Conservation (phyloP, 108 stramenopile species). For the Stephanodiscus minutulus region DNA sequence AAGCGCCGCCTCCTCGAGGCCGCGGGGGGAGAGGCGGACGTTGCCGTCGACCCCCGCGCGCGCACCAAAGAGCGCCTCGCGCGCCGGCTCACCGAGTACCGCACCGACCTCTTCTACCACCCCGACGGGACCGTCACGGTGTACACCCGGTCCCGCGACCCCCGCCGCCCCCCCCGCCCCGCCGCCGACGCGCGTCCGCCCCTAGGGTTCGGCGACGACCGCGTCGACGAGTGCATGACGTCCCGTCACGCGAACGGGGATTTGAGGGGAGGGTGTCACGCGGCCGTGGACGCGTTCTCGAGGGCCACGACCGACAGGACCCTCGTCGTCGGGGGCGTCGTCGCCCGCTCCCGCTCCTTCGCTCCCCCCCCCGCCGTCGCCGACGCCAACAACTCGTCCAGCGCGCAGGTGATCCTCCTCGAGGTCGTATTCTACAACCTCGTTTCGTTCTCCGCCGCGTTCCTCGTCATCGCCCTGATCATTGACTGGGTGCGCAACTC, state of each 20-base stretch:
- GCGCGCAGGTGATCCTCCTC: neutral
- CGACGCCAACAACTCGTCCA: too few species aligned
- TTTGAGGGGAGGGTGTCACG: conserved; percentile 2
- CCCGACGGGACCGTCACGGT: conserved; percentile 26
- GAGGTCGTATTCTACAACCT: neutral
- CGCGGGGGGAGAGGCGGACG: neutral
- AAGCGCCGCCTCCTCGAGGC: conserved; percentile 26
- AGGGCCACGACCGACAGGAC: neutral
- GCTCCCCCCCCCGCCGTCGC: neutral
- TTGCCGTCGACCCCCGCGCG: conserved; percentile 16
- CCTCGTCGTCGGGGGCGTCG: neutral
- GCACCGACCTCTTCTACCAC: conserved; percentile 23
- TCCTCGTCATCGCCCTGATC: neutral
- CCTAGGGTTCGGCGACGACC: too few species aligned
- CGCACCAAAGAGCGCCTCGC: conserved; percentile 32
- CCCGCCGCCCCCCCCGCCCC: neutral
- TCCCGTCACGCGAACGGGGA: conserved; percentile 26
- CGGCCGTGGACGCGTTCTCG: conserved; percentile 15
- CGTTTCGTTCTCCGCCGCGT: neutral
- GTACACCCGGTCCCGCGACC: conserved; percentile 14
- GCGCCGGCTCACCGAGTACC: conserved; percentile 45
- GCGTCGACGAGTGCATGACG: conserved; percentile 25
- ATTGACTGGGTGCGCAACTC: neutral
- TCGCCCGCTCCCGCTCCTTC: too few species aligned
- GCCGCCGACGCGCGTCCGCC: conserved; percentile 16